Percentiles rank a stretch among this genome's conserved stretches.
These are phyloP conservation scores for Dictyostelium capitatum DNA, from an alignment of 78 protist species.

Conservation along the genomic window DNA sequence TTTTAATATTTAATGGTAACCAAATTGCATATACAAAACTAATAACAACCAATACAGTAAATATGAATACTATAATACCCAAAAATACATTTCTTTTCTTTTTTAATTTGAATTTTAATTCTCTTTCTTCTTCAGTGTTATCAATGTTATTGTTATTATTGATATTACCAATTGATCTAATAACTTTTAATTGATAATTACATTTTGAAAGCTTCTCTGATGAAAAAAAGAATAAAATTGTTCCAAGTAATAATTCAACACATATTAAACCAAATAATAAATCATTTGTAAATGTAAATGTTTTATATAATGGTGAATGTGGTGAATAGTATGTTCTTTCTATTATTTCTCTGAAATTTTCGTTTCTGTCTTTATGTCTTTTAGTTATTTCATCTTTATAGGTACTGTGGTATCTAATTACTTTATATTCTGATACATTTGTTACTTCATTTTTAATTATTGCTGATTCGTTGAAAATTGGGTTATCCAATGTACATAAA, in stretches of 20 bases:
- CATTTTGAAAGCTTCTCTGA: background rate
- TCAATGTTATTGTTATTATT: background rate
- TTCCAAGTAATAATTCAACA: background rate
- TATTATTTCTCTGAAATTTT: background rate
- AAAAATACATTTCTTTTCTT: background rate
- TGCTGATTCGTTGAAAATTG: slow-evolving; percentile 1
- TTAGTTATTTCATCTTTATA: background rate
- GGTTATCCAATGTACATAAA: background rate
- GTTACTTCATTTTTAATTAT: background rate
- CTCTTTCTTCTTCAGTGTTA: slow-evolving; percentile 5
- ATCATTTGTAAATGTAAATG: background rate
- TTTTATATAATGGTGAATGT: background rate
- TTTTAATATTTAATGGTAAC: slow-evolving; percentile 3
- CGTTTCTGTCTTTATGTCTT: background rate
- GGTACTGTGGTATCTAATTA: background rate
- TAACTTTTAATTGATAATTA: background rate
- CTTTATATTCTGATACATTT: background rate
- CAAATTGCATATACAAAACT: background rate
- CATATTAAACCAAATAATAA: background rate
- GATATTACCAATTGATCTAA: background rate
- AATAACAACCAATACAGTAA: background rate
- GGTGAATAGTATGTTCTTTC: background rate
- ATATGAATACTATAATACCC: background rate
- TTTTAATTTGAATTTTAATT: background rate
- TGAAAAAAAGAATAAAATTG: background rate